These are phyloP conservation scores for Adiantum capillusveneris DNA, from an alignment of 75 land plant genomes.

Conservation along the genomic window DNA sequence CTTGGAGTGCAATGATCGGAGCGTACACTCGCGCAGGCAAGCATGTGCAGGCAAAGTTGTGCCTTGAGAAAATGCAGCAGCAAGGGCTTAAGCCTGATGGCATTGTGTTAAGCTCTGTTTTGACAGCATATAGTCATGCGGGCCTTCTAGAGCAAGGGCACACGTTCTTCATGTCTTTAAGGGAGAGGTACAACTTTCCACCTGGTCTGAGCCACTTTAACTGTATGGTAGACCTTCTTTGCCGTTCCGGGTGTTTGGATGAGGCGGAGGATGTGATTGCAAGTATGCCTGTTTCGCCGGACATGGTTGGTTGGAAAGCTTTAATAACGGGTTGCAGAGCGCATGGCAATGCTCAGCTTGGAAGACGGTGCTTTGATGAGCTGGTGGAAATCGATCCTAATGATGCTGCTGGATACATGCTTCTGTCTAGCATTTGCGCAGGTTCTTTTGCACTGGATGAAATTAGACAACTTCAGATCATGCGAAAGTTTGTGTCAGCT, in stretches of 20 bases:
- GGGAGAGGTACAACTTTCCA: constrained; percentile 14
- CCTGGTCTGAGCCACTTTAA: constrained; percentile 43
- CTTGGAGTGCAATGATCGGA: constrained; percentile 61
- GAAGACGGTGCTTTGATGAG: constrained; percentile 22
- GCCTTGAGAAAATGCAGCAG: constrained; percentile 21
- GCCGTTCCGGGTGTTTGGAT: constrained; percentile 33
- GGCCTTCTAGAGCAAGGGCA: constrained; percentile 10
- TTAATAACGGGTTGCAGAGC: constrained; percentile 39
- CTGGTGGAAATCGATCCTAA: constrained; percentile 29
- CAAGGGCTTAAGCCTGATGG: constrained; percentile 9
- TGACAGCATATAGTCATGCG: constrained; percentile 18
- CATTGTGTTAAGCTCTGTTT: constrained; percentile 5
- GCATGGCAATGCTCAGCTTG: constrained; percentile 29
- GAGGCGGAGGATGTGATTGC: constrained; percentile 44
- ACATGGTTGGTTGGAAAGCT: constrained; percentile 44
- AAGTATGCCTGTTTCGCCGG: constrained; percentile 28
- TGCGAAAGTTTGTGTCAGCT: constrained; percentile 11
- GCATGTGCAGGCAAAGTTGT: constrained; percentile 25
- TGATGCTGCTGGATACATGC: constrained; percentile 35
- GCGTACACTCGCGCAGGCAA: constrained; percentile 45
- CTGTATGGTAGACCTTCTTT: constrained; percentile 55
- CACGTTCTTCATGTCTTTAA: constrained; percentile 9
- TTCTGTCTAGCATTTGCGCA: constrained; percentile 55
- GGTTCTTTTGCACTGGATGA: constrained; percentile 42
- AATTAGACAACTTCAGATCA: constrained; percentile 25